phyloP scores from a whole-genome alignment of 108 stramenopile species.

The Nannochloropsis salina region DNA sequence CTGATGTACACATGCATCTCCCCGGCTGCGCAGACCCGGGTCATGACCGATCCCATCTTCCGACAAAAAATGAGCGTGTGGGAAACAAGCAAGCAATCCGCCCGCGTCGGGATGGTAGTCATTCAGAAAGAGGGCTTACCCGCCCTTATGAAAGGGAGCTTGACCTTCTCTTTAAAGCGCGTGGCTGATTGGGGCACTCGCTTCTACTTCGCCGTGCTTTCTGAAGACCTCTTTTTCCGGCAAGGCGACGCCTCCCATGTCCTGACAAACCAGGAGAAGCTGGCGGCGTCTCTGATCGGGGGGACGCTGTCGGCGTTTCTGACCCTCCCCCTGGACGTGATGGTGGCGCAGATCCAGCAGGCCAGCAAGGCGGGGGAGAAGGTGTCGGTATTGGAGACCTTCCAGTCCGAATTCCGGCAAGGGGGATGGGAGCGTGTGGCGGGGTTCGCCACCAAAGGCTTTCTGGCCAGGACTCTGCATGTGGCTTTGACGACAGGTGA shows the following conservation, averaged over 20 bases:
- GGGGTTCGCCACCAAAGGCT: slow-evolving; percentile 32
- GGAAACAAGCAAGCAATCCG: slow-evolving; percentile 39
- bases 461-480: slow-evolving; percentile 27
- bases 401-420: background rate
- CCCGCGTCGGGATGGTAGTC: slow-evolving; percentile 53
- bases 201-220: slow-evolving; percentile 55
- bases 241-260: background rate
- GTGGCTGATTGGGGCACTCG: slow-evolving; percentile 62
- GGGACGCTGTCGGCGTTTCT: slow-evolving; percentile 48
- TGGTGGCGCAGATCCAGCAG: slow-evolving; percentile 61
- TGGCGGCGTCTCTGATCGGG: slow-evolving; percentile 51
- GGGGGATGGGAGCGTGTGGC: slow-evolving; percentile 2
- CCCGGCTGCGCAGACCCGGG: slow-evolving; percentile 50
- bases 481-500: slow-evolving; percentile 36
- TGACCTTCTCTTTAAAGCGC: slow-evolving; percentile 60
- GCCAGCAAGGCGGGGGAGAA: slow-evolving; percentile 58
- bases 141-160: slow-evolving; percentile 61
- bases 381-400: slow-evolving; percentile 28
- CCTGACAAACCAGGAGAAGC: slow-evolving; percentile 34
- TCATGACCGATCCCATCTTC: slow-evolving; percentile 64
- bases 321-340: slow-evolving; percentile 61
- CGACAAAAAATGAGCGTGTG: slow-evolving; percentile 31
- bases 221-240: slow-evolving; percentile 34
- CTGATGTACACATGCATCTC: background rate
- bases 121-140: slow-evolving; percentile 51